These are phyloP conservation scores for Cytospora leucostoma DNA, from an alignment of 2,329 filamentous ascomycete species.

Conservation along the genomic window DNA sequence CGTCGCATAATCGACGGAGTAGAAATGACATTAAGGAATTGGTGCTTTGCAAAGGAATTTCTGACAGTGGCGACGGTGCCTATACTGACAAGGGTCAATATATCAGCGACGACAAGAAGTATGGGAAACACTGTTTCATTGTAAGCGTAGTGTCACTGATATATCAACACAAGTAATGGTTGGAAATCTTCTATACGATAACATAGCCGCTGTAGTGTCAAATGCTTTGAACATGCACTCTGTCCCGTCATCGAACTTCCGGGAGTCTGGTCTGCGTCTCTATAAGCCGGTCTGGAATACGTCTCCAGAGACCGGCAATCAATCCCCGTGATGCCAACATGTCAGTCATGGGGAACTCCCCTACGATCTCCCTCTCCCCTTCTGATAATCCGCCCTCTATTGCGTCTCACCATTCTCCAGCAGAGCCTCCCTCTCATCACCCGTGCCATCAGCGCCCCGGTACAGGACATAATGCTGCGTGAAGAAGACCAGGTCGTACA, in stretches of 20 bases:
- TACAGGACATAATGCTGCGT: constrained; percentile 87
- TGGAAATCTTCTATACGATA: too few relatives aligned
- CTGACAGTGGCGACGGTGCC: too few relatives aligned
- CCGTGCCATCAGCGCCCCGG: constrained; percentile 36
- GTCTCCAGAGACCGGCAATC: background rate
- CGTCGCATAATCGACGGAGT: too few relatives aligned
- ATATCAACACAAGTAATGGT: too few relatives aligned
- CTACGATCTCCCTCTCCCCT: background rate
- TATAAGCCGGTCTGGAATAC: background rate
- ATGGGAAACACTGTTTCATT: too few relatives aligned
- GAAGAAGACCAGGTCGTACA: constrained; percentile 87
- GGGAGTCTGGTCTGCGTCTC: background rate
- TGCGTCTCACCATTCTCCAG: constrained; percentile 37
- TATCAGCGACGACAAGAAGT: too few relatives aligned
- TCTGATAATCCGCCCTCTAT: constrained; percentile 36
- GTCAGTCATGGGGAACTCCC: background rate
- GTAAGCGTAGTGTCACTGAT: too few relatives aligned
- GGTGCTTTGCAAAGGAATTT: too few relatives aligned
- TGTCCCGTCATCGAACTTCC: background rate
- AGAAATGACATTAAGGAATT: too few relatives aligned
- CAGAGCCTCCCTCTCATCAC: constrained; percentile 41
- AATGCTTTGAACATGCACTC: too few relatives aligned
- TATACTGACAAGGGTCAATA: too few relatives aligned
- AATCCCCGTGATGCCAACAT: background rate
- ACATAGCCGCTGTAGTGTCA: too few relatives aligned